A percentile compares a stretch with the other conserved stretches of the same genome.
phyloP scores from a whole-genome alignment of 768 basidiomycete genomes.

The Mycena floridula region DNA sequence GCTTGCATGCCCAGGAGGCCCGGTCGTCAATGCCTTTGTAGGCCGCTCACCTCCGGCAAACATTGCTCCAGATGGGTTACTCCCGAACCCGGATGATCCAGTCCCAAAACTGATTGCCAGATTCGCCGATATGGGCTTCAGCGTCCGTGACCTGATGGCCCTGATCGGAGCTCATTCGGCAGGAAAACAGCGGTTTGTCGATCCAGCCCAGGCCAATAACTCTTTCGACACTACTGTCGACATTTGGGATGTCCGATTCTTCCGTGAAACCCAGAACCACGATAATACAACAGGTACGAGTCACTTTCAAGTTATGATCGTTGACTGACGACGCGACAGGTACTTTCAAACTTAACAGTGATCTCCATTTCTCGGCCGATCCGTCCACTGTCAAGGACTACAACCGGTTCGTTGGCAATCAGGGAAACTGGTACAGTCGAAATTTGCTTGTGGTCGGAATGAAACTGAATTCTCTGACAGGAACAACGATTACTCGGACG shows the following conservation, averaged over 20 bases:
- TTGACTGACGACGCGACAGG: background rate
- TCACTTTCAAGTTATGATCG: background rate
- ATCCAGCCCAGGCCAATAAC: background rate
- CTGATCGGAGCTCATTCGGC: constrained; percentile 9
- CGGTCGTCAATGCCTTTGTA: constrained; percentile 7
- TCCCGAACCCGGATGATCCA: constrained; percentile 6
- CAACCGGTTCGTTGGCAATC: constrained; percentile 7
- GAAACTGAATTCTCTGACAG: background rate
- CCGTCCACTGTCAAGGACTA: constrained; percentile 5
- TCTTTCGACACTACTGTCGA: constrained; percentile 9
- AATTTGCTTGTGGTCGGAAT: background rate
- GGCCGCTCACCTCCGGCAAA: constrained; percentile 6
- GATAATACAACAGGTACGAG: background rate
- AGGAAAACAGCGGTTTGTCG: constrained; percentile 10
- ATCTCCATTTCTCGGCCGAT: constrained; percentile 7
- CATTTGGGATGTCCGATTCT: constrained; percentile 11
- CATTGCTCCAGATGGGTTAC: constrained; percentile 5
- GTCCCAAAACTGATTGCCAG: constrained; percentile 3
- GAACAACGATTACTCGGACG: constrained; percentile 10
- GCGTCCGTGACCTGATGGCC: constrained; percentile 6
- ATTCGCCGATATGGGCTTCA: constrained; percentile 12
- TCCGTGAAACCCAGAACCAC: constrained; percentile 2
- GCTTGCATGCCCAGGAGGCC: constrained; percentile 13
- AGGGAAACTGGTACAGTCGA: constrained; percentile 8
- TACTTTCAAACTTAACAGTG: constrained; percentile 7